Evolutionary conservation across 257 asterid genomes (phyloP), one percentile per base, ranked within the genome.

Genomic region (Coffea canephora): DNA sequence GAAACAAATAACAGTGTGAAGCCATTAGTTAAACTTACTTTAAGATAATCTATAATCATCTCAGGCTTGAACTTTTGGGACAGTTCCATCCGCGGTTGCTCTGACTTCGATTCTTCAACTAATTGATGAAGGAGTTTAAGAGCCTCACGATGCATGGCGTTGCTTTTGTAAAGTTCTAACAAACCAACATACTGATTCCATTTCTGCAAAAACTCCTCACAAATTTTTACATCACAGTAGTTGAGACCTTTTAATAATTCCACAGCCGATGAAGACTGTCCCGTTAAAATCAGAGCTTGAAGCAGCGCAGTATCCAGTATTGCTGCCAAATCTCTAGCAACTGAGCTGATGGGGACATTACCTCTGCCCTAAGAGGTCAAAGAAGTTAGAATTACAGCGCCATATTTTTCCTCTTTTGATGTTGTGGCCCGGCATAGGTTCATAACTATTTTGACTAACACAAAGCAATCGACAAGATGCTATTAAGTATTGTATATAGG

Each of bases 271-370:
- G 97, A 84, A 80, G 93, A 77, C 85, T 96, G 98, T 85, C 97
- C 98, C 73, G 99, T 92, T 87, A 96, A 85, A 75, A 90, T 73
- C 83, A 92, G 91, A 65, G 96, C 97, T 86, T 96, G 98, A 74
- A 96, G 93, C 77, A 94, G 85, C 43, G 94, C 97, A 7, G 99
- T 96, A 86, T 96, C 98, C 80, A 94, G 91, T 74, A 90, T 89
- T 61, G 98, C 91, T 65, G 98, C 99, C 91, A 91, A 88, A 83
- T 91, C 99, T 90, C 99, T 90, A 52, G 99, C 97, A 84, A 90
- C 89, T 79, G 98, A 96, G 85, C 96, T 91, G 86, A 92, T 86
- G 59, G 94, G 83, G 71, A 80, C 69, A 80, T 79, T 86, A 81
- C 84, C 77, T 82, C 96, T 91, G 65, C 91, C 97, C 99, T 96